A percentile compares a stretch with the other conserved stretches of the same genome.
phyloP scores from a whole-genome alignment of 2,329 filamentous ascomycete genomes.

The Fusarium domesticum region DNA sequence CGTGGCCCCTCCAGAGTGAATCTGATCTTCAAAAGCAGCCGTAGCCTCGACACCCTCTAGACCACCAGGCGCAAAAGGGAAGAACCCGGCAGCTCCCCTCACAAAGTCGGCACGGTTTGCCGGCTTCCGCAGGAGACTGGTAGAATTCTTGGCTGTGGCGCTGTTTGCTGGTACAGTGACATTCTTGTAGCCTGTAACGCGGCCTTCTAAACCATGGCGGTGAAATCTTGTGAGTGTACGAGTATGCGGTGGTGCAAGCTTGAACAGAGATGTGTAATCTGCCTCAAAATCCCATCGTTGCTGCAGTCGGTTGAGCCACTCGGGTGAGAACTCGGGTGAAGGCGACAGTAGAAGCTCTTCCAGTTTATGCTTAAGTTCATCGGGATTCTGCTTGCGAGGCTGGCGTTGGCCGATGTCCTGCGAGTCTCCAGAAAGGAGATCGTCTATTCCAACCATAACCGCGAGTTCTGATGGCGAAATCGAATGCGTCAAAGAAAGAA shows the following conservation, averaged over 20 bases:
- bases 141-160: conserved; percentile 92
- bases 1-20: conserved; percentile 49
- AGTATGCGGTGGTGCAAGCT: conserved; percentile 85
- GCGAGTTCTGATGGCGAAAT: conserved; percentile 1
- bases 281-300: conserved; percentile 81
- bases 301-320: conserved; percentile 87
- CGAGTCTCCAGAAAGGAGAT: conserved; percentile 29
- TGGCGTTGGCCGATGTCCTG: conserved; percentile 13
- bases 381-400: conserved; percentile 43
- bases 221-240: conserved; percentile 92
- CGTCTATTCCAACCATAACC: conserved; percentile 37
- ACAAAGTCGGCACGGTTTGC: conserved; percentile 88
- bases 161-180: conserved; percentile 87
- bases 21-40: conserved; percentile 77
- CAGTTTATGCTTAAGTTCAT: conserved; percentile 66
- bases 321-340: conserved; percentile 71
- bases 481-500: conserved; percentile 5
- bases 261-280: conserved; percentile 81
- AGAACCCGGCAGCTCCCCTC: conserved; percentile 86
- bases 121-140: conserved; percentile 81
- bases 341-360: conserved; percentile 78
- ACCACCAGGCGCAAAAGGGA: conserved; percentile 89
- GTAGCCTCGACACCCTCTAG: conserved; percentile 83
- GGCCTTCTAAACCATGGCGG: conserved; percentile 85
- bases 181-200: conserved; percentile 90